Percentiles rank a stretch among this genome's conserved stretches.
Evolutionary conservation across 176 grass and related monocot genomes (phyloP).

Genomic region (Saccharum officinarum): DNA sequence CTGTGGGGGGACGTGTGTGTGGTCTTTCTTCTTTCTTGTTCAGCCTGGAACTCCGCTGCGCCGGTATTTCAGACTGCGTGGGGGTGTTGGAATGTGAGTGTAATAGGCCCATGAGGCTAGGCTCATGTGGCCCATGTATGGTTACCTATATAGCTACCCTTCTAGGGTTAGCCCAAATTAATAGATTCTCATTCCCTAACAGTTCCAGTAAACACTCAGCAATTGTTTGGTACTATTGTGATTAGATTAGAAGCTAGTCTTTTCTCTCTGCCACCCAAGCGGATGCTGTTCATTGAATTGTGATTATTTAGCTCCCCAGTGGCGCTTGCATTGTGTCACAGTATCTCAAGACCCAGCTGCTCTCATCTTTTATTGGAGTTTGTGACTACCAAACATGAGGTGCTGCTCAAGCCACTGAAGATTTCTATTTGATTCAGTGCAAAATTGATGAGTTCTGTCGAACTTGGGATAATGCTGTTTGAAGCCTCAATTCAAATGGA

Average conservation of each 20-base stretch:
- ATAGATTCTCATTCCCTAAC: no score
- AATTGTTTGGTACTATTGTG: neutral
- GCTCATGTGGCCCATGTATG: no score
- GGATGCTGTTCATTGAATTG: neutral
- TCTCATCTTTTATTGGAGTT: neutral
- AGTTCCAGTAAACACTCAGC: neutral
- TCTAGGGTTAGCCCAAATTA: no score
- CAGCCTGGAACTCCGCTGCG: no score
- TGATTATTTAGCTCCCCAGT: neutral
- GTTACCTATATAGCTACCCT: no score
- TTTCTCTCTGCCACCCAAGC: neutral
- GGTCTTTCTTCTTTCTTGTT: no score
- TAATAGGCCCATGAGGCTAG: no score
- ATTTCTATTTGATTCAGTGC: neutral
- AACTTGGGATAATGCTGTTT: neutral
- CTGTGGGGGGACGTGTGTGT: no score
- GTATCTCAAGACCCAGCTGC: neutral
- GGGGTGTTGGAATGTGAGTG: no score
- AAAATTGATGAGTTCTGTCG: neutral
- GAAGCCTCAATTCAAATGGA: neutral
- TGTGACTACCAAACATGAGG: neutral
- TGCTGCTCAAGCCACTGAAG: neutral
- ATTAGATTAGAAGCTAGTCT: neutral
- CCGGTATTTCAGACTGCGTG: no score
- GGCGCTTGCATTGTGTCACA: neutral